Base-by-base conservation (phyloP, 495 filamentous ascomycete species). In the Glutinoglossum americanum region DNA sequence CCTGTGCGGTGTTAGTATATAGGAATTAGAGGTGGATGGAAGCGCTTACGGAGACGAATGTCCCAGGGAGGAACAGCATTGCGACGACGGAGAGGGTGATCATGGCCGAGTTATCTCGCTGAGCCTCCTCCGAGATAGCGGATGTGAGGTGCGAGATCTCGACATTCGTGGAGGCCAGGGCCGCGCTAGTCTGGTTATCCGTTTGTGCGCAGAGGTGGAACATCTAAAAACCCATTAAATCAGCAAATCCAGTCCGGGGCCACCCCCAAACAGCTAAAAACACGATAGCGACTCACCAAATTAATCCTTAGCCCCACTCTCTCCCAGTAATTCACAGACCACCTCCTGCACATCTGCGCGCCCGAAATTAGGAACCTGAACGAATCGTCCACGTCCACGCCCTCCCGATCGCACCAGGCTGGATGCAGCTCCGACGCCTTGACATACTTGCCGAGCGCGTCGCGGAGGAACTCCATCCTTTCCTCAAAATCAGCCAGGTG, bases 31-130 rank as follows among this genome's bases (percentile, higher is more conserved):
- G 32, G 5, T 33, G 4, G 32, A 10, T 4, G 32, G n/a, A n/a
- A n/a, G n/a, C n/a, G n/a, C 57, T 11, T 54, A 59, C 57, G 9
- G 57, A 44, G 28, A 59, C 57, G 32, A 59, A 59, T 13, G 57
- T 55, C 13, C 57, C 57, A 11, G 57, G 57, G 1, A 59, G 49
- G 26, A 59, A 59, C 8, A 51, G 28, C 45, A 59, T 51, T 15
- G 57, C 49, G n/a, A 59, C 9, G 32, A 54, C 48, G 23, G 45
- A 51, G 17, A 59, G 57, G 25, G 57, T 48, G 33, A 59, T 54
- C 57, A 59, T 54, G 9, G 57, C 44, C 3, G 44, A 51, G 25
- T 39, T 59, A 17, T 59, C 57, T 4, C 49, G 49, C 49, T 53
- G 49, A 13, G 49, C 17, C 19, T 53, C 17, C 49, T 19, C 25